These are phyloP conservation scores for Climacium dendroides DNA, from an alignment of 225 moss, liverwort and hornwort species.

Conservation along the genomic window DNA sequence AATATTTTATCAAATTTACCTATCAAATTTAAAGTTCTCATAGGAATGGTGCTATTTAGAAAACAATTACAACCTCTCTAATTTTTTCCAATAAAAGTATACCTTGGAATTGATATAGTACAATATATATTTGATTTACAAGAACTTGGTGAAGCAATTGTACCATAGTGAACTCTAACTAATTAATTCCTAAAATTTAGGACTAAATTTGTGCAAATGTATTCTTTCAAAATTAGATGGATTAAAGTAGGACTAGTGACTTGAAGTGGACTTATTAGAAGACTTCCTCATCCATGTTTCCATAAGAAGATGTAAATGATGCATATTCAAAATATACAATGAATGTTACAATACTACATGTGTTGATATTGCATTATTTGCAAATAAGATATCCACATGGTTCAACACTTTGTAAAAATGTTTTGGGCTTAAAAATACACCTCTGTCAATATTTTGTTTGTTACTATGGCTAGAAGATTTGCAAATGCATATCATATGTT, in stretches of 20 bases:
- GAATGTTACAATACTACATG: rapidly evolving
- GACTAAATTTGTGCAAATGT: rapidly evolving
- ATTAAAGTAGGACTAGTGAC: not conserved
- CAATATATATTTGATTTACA: not conserved
- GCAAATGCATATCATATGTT: rapidly evolving
- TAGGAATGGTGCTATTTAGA: too few relatives aligned
- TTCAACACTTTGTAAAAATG: not conserved
- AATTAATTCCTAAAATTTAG: too few relatives aligned
- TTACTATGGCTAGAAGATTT: not conserved
- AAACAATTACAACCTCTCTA: not conserved
- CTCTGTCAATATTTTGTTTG: not conserved
- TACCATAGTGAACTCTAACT: not conserved
- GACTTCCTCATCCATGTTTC: not conserved
- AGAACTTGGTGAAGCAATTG: rapidly evolving
- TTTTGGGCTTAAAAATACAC: rapidly evolving
- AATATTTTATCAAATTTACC: too few relatives aligned
- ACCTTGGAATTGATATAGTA: not conserved
- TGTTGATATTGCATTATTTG: not conserved
- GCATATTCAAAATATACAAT: rapidly evolving
- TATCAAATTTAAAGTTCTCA: not conserved
- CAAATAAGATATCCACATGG: not conserved
- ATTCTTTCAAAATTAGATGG: not conserved
- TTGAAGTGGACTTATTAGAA: not conserved
- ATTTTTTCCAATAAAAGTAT: not conserved
- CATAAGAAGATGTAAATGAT: rapidly evolving